These are phyloP conservation scores for Trametes elegans DNA, from an alignment of 768 basidiomycete genomes.

Conservation along the genomic window DNA sequence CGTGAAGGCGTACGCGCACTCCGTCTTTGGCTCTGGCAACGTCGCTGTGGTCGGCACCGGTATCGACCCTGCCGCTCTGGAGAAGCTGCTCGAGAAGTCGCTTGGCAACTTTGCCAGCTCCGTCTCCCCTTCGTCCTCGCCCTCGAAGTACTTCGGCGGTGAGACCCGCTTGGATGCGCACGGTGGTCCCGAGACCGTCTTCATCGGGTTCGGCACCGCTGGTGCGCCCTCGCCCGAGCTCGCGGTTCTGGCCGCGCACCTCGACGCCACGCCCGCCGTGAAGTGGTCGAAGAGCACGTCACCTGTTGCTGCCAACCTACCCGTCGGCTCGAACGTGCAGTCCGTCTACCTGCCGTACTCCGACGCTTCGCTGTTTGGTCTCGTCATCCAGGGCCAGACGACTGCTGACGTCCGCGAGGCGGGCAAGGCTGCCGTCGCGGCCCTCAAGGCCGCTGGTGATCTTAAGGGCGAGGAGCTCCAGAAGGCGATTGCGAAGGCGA, in stretches of 20 bases:
- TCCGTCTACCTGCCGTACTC: constrained; percentile 86
- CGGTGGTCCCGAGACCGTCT: constrained; percentile 68
- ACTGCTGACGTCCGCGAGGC: constrained; percentile 63
- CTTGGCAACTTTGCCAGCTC: constrained; percentile 50
- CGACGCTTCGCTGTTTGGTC: constrained; percentile 85
- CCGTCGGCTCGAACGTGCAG: constrained; percentile 61
- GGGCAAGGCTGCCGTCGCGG: constrained; percentile 64
- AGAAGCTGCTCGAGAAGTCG: constrained; percentile 68
- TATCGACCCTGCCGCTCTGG: constrained; percentile 68
- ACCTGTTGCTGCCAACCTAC: constrained; percentile 59
- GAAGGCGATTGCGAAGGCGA: constrained; percentile 84
- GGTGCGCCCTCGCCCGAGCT: constrained; percentile 65
- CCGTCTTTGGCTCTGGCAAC: constrained; percentile 75
- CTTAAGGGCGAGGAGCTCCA: constrained; percentile 64
- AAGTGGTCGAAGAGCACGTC: constrained; percentile 85
- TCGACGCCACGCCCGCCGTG: constrained; percentile 76
- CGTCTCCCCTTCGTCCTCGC: constrained; percentile 33
- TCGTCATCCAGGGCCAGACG: constrained; percentile 72
- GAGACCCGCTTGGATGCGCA: constrained; percentile 70
- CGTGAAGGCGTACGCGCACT: constrained; percentile 69
- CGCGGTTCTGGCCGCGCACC: constrained; percentile 74
- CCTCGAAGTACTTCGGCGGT: constrained; percentile 76
- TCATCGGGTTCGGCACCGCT: constrained; percentile 85
- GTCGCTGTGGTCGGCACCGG: constrained; percentile 87
- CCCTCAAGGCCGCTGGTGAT: constrained; percentile 49